Percentiles rank a stretch among this genome's conserved stretches.
Evolutionary conservation across 306 rosid genomes (phyloP).

Genomic region (Cercis canadensis): DNA sequence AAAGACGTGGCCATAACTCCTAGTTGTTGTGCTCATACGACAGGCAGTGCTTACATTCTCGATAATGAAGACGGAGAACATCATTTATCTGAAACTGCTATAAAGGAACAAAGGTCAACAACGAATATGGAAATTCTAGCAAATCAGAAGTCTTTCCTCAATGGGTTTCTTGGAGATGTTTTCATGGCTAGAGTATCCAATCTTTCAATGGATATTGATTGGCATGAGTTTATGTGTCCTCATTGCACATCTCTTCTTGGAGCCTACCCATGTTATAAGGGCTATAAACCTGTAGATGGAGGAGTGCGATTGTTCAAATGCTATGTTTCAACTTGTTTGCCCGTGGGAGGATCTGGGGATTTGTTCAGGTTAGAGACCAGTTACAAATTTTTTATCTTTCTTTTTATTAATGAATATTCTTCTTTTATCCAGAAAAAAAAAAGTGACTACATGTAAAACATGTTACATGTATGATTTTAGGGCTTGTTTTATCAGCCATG

Average conservation of each 20-base stretch:
- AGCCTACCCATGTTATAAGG: conserved; percentile 78
- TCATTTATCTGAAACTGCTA: conserved; percentile 49
- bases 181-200: conserved; percentile 89
- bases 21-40: conserved; percentile 52
- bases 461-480: conserved; percentile 18
- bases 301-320: conserved; percentile 90
- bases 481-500: conserved; percentile 13
- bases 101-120: conserved; percentile 35
- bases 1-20: conserved; percentile 28
- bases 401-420: neutral
- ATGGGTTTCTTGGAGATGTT: conserved; percentile 87
- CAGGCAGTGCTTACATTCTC: conserved; percentile 17
- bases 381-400: neutral
- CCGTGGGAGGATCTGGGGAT: conserved; percentile 59
- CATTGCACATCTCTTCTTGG: conserved; percentile 80
- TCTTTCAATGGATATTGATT: conserved; percentile 72
- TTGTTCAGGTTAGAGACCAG: conserved; percentile 69
- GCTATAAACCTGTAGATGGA: conserved; percentile 66
- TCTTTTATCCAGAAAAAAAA: conserved; percentile 18
- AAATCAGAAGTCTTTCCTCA: conserved; percentile 66
- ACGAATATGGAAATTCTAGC: conserved; percentile 48
- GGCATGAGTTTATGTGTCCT: conserved; percentile 81
- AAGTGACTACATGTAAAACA: no score
- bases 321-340: conserved; percentile 65
- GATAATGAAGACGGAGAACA: conserved; percentile 46